These are phyloP conservation scores for Exobasidium cylindrosporum DNA, from an alignment of 1,284 basidiomycete genomes.

Conservation along the genomic window DNA sequence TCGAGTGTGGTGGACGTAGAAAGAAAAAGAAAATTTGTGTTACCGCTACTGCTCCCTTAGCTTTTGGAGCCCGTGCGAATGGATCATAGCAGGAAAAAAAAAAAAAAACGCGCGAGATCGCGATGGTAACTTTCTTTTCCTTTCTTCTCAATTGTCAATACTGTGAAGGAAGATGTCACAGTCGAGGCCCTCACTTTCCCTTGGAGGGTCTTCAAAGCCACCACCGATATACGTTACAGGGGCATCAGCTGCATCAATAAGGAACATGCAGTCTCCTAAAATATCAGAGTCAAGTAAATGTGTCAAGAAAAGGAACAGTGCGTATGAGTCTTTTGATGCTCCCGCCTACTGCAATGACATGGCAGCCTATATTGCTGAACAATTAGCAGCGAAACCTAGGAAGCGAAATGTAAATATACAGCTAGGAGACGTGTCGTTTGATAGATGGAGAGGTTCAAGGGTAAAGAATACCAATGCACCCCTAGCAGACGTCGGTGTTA, in stretches of 20 bases:
- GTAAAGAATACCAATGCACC: neutral
- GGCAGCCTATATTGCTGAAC: neutral
- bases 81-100: too few relatives aligned
- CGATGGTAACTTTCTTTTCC: too few relatives aligned
- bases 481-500: neutral
- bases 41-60: too few relatives aligned
- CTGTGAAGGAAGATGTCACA: too few relatives aligned
- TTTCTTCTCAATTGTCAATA: too few relatives aligned
- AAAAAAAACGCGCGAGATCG: too few relatives aligned
- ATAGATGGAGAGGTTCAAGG: neutral
- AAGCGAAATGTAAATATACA: neutral
- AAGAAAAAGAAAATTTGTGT: too few relatives aligned
- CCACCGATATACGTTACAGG: too few relatives aligned
- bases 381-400: neutral
- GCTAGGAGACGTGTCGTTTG: neutral
- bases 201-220: neutral
- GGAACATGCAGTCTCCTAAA: neutral
- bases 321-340: constrained; percentile 6
- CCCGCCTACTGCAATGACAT: constrained; percentile 3
- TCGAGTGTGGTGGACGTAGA: too few relatives aligned
- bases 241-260: neutral
- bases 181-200: neutral
- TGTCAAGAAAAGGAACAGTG: neutral
- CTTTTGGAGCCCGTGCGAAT: too few relatives aligned
- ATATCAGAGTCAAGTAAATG: neutral